Conservation (phyloP, 345 rosid genomes). For the Viola odorata region DNA sequence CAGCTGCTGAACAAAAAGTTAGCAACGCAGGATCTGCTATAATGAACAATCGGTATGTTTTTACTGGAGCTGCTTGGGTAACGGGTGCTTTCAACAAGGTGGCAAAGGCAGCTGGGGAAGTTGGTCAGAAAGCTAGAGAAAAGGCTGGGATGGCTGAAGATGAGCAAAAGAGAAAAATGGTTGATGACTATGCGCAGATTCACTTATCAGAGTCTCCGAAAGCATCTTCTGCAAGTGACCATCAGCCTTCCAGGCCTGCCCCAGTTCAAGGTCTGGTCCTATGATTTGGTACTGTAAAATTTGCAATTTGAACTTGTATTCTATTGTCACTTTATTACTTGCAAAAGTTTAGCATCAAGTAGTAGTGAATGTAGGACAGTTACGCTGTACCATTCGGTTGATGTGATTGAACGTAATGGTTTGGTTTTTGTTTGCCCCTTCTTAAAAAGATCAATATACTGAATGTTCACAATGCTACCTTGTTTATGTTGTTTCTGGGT, state of each 20-base stretch:
- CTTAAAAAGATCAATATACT: slow-evolving; percentile 9
- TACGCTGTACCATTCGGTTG: background rate
- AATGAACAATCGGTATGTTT: slow-evolving; percentile 85
- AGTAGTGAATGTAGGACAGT: slow-evolving; percentile 4
- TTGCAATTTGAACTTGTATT: background rate
- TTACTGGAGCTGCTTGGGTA: slow-evolving; percentile 77
- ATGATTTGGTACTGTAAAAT: slow-evolving; percentile 22
- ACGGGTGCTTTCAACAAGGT: slow-evolving; percentile 79
- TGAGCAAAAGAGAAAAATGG: slow-evolving; percentile 77
- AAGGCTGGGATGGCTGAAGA: slow-evolving; percentile 72
- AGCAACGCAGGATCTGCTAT: slow-evolving; percentile 84
- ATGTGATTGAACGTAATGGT: slow-evolving; percentile 6
- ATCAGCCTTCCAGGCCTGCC: slow-evolving; percentile 42
- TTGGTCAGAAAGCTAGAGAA: slow-evolving; percentile 91
- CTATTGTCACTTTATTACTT: background rate
- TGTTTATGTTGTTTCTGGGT: background rate
- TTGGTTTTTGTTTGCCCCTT: background rate
- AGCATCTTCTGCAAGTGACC: slow-evolving; percentile 35
- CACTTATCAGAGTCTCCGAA: slow-evolving; percentile 81
- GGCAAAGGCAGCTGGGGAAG: slow-evolving; percentile 90
- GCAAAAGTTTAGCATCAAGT: background rate
- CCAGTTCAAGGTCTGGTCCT: slow-evolving; percentile 58
- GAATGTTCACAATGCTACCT: background rate
- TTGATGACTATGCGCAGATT: slow-evolving; percentile 75
- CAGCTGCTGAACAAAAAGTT: slow-evolving; percentile 81